A percentile compares a stretch with the other conserved stretches of the same genome.
Conservation (phyloP, 2,329 filamentous ascomycete species). For the Epichloe glyceriae region DNA sequence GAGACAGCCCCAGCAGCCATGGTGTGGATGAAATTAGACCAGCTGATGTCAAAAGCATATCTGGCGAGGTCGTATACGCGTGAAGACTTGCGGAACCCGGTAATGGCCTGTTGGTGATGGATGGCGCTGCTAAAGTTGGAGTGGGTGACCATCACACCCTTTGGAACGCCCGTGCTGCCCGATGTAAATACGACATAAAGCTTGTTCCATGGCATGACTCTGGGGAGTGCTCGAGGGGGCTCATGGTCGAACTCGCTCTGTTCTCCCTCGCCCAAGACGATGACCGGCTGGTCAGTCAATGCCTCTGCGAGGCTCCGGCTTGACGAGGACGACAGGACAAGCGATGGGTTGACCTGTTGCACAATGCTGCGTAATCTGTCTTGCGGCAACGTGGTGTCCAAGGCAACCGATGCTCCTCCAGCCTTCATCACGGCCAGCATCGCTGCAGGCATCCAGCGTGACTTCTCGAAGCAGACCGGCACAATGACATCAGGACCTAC, state of each 20-base stretch:
- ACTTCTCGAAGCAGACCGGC: conserved; percentile 13
- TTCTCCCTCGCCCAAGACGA: not conserved
- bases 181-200: conserved; percentile 8
- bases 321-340: conserved; percentile 1
- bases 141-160: conserved; percentile 11
- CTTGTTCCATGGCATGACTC: not conserved
- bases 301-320: not conserved
- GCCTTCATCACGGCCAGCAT: conserved; percentile 16
- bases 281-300: not conserved
- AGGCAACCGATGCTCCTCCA: conserved; percentile 16
- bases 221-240: not conserved
- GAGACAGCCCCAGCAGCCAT: conserved; percentile 33
- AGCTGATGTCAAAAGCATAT: conserved; percentile 38
- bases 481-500: conserved; percentile 9
- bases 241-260: not conserved
- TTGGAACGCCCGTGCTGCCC: conserved; percentile 9
- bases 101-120: conserved; percentile 5
- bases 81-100: conserved; percentile 4
- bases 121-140: conserved; percentile 6
- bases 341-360: not conserved
- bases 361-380: conserved; percentile 8
- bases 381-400: conserved; percentile 14
- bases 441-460: conserved; percentile 10
- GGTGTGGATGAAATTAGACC: conserved; percentile 37
- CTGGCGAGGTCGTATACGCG: conserved; percentile 30